These are phyloP conservation scores for Pestalotiopsis sp. DNA, from an alignment of 2,329 filamentous ascomycete genomes.

Conservation along the genomic window DNA sequence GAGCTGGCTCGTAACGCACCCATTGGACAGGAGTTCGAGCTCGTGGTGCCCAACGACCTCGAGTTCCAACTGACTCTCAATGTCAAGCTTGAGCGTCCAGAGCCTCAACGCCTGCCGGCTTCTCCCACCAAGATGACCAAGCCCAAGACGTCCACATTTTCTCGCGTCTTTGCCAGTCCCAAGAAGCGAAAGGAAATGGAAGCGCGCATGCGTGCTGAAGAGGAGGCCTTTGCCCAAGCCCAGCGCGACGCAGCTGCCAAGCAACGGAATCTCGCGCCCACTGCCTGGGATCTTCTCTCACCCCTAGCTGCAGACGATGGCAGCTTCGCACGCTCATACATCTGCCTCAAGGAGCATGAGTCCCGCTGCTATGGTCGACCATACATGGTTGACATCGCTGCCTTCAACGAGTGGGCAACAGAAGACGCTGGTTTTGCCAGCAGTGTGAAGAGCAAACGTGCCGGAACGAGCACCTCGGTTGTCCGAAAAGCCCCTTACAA, in stretches of 20 bases:
- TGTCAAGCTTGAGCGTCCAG: conserved; percentile 86
- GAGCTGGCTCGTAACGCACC: conserved; percentile 90
- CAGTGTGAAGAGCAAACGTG: conserved; percentile 92
- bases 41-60: conserved; percentile 95
- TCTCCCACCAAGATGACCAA: conserved; percentile 67
- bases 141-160: conserved; percentile 85
- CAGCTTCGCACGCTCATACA: conserved; percentile 91
- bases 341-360: conserved; percentile 93
- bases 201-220: conserved; percentile 79
- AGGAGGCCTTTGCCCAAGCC: conserved; percentile 69
- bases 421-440: conserved; percentile 79
- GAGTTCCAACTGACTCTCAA: conserved; percentile 98
- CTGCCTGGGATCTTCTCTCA: conserved; percentile 84
- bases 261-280: conserved; percentile 64
- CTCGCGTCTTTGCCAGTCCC: conserved; percentile 88
- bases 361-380: conserved; percentile 84
- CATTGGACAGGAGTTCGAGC: conserved; percentile 97
- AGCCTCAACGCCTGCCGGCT: conserved; percentile 54
- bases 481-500: conserved; percentile 92
- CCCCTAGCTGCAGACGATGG: conserved; percentile 88
- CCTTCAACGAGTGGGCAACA: conserved; percentile 98
- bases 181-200: conserved; percentile 97
- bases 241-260: conserved; percentile 67
- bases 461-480: conserved; percentile 60
- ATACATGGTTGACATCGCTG: conserved; percentile 84